Base-by-base conservation (phyloP, 768 basidiomycete genomes). In the Wakefieldia striispora region DNA sequence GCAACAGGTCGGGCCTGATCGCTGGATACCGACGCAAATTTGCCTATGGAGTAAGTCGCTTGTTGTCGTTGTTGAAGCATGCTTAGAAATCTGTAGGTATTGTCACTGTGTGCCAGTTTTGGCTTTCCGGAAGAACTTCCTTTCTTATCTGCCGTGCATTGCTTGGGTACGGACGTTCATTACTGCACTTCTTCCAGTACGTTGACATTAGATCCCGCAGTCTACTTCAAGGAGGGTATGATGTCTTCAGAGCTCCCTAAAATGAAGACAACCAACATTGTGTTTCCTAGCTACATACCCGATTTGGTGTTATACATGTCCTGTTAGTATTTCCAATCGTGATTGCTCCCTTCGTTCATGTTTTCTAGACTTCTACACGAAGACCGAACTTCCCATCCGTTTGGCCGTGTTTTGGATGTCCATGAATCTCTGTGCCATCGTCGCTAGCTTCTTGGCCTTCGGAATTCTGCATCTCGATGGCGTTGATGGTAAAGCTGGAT, bases 361-460 rank as follows among this genome's bases (percentile, higher is more conserved):
- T 35, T 1, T 14, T 14, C 8, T n/a, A 51, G 56, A 57, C 33
- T 86, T 78, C 45, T 84, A 84, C 59, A 82, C 78, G 11, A 82
- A 81, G 60, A 71, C 65, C 20, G 80, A 82, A 58, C 70, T 85
- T 17, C 58, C 59, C 9, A 43, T 61, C 3, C 77, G 86, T n/a
- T 71, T 88, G 10, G 83, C 82, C 1, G 80, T 75, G 57, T 86
- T 87, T 72, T 88, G 83, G 84, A 72, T 79, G 24, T 80, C 81
- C 4, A 78, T 78, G 61, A 81, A 84, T 45, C 46, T 76, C 2
- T 71, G 78, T 4, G 65, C 76, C 39, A 80, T 88, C 43, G 53
- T 81, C 17, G 74, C 78, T 43, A 79, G 80, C 3, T 87, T 90
- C 63, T 59, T 87, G 9, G 86, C 82, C 0, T 81, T 80, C 0